Evolutionary conservation across 73 alveolate species (phyloP), one percentile per base, ranked within the genome.

Genomic region (Stentor roeselii): DNA sequence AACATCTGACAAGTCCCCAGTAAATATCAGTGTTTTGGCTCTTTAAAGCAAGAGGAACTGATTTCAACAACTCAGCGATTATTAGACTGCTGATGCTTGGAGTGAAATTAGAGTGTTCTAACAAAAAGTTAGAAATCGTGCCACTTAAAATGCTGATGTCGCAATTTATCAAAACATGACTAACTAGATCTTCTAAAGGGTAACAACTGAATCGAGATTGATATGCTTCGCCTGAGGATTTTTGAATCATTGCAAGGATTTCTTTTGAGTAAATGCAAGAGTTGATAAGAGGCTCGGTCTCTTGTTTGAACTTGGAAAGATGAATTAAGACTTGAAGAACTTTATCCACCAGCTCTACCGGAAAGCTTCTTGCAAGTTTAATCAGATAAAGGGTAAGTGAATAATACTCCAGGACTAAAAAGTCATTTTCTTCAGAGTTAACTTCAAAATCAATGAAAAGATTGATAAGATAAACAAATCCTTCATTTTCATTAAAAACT

Each of bases 361-460:
- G 67, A 6, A 67, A 34, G 0, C 27, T 14, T 21, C 11, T 21
- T 11, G 21, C n/a, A 14, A 27, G 42, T 67, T 67, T 21, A 21
- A 67, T 15, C 27, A 67, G 37, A 32, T 67, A 27, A 27, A 67
- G 41, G 1, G 34, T 40, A n/a, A 30, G 27, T 30, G 37, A n/a
- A 32, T 67, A 21, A 67, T 27, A 67, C 37, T 67, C 37, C 41
- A 67, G 21, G 34, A 50, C 67, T 50, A 67, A 32, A 3, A 21
- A 14, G 27, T 21, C 41, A 32, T 34, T 30, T 30, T 67, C 14
- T 21, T 21, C 37, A n/a, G 21, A 14, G 1, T 21, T n/a, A 1
- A 67, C 80, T 67, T 67, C 41, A 67, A 30, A 21, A 27, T 67
- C 50, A 15, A 67, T 67, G 34, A 21, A 67, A 67, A 67, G 21